Evolutionary conservation across 495 filamentous ascomycete species (phyloP).

Genomic region (Aspergillus ellipticus): DNA sequence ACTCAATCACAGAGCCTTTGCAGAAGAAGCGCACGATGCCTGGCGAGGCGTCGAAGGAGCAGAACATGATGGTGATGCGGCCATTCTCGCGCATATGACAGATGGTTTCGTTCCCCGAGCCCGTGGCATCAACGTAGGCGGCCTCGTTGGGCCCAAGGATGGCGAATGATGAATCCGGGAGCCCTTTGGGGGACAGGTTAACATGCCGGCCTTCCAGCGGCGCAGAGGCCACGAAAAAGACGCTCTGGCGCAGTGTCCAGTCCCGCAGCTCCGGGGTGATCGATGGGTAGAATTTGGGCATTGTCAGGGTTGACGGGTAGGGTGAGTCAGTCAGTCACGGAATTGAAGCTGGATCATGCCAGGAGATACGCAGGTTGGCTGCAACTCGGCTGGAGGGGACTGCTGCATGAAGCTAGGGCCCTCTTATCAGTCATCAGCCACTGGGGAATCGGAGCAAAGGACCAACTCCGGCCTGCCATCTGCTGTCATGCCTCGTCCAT

Average conservation of each 20-base stretch:
- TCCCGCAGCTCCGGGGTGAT: slow-evolving; percentile 51
- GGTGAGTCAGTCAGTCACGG: too few species aligned
- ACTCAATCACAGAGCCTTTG: slow-evolving; percentile 60
- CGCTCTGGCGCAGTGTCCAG: slow-evolving; percentile 59
- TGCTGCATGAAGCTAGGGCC: not conserved
- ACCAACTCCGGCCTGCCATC: not conserved
- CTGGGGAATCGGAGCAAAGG: not conserved
- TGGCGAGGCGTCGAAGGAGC: slow-evolving; percentile 59
- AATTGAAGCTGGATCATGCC: too few species aligned
- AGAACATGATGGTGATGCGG: slow-evolving; percentile 68
- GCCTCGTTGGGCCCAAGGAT: slow-evolving; percentile 55
- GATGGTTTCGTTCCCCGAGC: slow-evolving; percentile 70
- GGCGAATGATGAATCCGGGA: slow-evolving; percentile 51
- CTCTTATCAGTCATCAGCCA: not conserved
- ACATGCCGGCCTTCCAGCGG: slow-evolving; percentile 57
- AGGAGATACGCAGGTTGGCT: not conserved
- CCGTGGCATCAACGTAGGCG: slow-evolving; percentile 69
- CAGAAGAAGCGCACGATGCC: slow-evolving; percentile 72
- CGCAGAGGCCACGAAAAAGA: slow-evolving; percentile 68
- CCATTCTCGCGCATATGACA: slow-evolving; percentile 72
- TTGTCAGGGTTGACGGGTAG: slow-evolving; percentile 20
- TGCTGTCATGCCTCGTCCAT: not conserved
- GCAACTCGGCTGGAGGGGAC: not conserved
- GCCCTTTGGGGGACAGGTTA: slow-evolving; percentile 71
- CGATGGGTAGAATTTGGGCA: slow-evolving; percentile 60